These are phyloP conservation scores for Tricholoma sp. DNA, from an alignment of 768 basidiomycete genomes.

Conservation along the genomic window DNA sequence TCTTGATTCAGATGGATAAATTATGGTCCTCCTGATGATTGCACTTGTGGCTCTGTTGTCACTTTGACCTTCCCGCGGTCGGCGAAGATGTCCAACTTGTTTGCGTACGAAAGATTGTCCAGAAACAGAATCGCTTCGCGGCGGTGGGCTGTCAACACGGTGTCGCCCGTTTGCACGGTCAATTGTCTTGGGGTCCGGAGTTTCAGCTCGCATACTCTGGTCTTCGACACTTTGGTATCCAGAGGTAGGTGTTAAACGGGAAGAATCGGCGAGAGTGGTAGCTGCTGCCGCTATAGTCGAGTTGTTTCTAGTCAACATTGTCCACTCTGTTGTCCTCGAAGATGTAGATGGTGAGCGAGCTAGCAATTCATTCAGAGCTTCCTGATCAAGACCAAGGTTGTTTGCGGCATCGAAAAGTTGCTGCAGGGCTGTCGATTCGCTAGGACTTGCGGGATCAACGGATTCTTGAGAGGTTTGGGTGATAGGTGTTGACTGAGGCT, in stretches of 20 bases:
- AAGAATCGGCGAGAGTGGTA: conserved; percentile 23
- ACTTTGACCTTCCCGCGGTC: conserved; percentile 33
- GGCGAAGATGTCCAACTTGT: conserved; percentile 32
- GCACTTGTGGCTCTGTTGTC: conserved; percentile 35
- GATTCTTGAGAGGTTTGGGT: conserved; percentile 8
- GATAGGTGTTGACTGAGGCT: conserved; percentile 12
- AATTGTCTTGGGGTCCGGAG: conserved; percentile 14
- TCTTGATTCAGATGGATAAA: conserved; percentile 66
- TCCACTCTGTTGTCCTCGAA: conserved; percentile 47
- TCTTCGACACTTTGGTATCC: conserved; percentile 12
- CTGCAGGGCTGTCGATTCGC: conserved; percentile 41
- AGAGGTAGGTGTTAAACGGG: conserved; percentile 8
- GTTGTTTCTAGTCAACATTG: conserved; percentile 37
- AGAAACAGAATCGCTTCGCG: conserved; percentile 25
- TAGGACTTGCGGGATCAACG: conserved; percentile 13
- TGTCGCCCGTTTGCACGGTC: conserved; percentile 18
- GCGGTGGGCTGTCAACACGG: conserved; percentile 16
- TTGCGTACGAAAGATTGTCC: conserved; percentile 32
- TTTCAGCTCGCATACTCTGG: conserved; percentile 11
- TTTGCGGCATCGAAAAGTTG: conserved; percentile 75
- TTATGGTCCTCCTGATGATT: conserved; percentile 73
- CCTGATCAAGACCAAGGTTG: conserved; percentile 70
- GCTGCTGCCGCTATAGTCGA: conserved; percentile 30
- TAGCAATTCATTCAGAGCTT: conserved; percentile 63
- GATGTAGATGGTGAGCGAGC: conserved; percentile 66